These are phyloP conservation scores for Torrubiellomyces zombiae DNA, from an alignment of 2,329 filamentous ascomycete species.

Conservation along the genomic window DNA sequence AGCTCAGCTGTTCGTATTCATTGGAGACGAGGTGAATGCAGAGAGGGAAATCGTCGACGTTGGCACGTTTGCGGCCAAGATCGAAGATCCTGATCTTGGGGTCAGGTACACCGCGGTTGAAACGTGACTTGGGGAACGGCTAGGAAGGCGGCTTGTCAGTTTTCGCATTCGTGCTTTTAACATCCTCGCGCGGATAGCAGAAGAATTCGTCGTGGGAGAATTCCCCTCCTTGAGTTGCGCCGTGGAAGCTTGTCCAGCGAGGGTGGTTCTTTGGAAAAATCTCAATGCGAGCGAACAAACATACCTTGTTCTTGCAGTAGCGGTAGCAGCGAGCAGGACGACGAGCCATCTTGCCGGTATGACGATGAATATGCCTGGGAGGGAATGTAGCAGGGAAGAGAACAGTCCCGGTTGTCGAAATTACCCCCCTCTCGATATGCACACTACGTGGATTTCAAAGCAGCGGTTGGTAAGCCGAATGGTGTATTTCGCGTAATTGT, in stretches of 20 bases:
- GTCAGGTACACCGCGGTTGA: conserved; percentile 97
- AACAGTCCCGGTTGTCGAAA: too few species aligned
- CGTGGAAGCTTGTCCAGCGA: too few species aligned
- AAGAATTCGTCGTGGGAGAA: too few species aligned
- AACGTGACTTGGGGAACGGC: conserved; percentile 98
- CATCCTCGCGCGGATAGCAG: too few species aligned
- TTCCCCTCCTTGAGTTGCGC: too few species aligned
- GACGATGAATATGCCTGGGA: too few species aligned
- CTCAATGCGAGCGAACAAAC: too few species aligned
- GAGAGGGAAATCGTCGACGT: conserved; percentile 98
- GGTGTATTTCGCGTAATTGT: conserved; percentile 18
- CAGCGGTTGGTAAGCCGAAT: conserved; percentile 18
- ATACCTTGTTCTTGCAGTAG: conserved; percentile 99
- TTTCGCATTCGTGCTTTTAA: too few species aligned
- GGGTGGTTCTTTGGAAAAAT: too few species aligned
- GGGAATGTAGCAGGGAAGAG: too few species aligned
- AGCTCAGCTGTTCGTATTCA: conserved; percentile 99
- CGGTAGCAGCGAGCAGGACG: conserved; percentile 99
- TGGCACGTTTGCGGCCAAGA: conserved; percentile 94
- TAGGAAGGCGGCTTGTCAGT: conserved; percentile 19
- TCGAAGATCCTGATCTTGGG: conserved; percentile 93
- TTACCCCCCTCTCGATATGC: conserved; percentile 14
- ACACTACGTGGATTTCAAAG: conserved; percentile 37
- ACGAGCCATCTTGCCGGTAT: conserved; percentile 94
- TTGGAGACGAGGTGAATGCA: conserved; percentile 99